Percentiles rank a stretch among this genome's conserved stretches.
Evolutionary conservation across 371 early-diverging fungal species (phyloP).

Genomic region (Thermomucor indicae-seudaticae): DNA sequence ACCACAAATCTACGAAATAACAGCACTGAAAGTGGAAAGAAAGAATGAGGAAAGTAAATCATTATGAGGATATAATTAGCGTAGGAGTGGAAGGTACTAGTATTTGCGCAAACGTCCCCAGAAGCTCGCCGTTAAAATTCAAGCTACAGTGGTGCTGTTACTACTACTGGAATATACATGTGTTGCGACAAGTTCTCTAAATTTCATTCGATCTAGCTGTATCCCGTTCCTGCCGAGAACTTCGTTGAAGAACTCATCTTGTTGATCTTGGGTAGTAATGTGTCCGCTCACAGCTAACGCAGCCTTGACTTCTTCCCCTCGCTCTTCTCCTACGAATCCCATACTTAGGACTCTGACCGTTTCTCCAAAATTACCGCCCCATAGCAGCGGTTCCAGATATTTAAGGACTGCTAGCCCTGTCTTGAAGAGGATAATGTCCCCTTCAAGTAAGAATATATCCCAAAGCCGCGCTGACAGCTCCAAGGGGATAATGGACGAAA

Average conservation of each 20-base stretch:
- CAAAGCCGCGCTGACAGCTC: conserved; percentile 43
- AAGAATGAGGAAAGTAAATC: no score
- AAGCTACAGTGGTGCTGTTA: no score
- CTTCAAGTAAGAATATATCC: conserved; percentile 47
- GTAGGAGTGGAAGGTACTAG: no score
- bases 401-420: conserved; percentile 43
- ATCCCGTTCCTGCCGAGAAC: conserved; percentile 38
- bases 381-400: conserved; percentile 41
- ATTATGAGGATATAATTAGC: no score
- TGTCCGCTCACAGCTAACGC: conserved; percentile 46
- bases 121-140: no score
- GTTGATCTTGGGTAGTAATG: conserved; percentile 42
- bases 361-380: conserved; percentile 48
- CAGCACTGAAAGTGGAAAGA: no score
- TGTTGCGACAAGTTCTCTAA: conserved; percentile 26
- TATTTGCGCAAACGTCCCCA: no score
- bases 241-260: conserved; percentile 47
- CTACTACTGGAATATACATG: no score
- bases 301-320: conserved; percentile 24
- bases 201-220: conserved; percentile 31
- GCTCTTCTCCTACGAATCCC: conserved; percentile 21
- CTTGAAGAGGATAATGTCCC: conserved; percentile 46
- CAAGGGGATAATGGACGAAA: conserved; percentile 43
- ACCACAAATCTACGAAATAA: no score
- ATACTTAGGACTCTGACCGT: conserved; percentile 34